Conservation (phyloP, 345 rosid genomes). For the Syzygium jambos region DNA sequence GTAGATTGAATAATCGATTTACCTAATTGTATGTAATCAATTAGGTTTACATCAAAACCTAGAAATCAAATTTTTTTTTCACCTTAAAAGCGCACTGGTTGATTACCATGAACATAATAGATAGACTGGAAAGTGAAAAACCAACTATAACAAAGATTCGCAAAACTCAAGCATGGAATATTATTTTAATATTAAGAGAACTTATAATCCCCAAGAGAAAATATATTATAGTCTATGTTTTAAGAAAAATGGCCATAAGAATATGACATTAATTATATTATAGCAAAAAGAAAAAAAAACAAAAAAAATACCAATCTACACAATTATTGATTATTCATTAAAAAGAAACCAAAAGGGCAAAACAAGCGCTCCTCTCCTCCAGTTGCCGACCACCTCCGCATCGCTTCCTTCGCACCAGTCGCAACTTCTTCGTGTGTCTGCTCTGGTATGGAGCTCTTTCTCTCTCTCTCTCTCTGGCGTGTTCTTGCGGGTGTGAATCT, state of each 20-base stretch:
- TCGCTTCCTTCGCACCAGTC: not conserved
- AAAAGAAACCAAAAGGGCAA: not conserved
- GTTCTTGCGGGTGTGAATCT: not conserved
- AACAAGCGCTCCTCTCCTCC: not conserved
- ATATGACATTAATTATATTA: not conserved
- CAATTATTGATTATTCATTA: not conserved
- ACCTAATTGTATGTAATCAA: not conserved
- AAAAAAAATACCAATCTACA: not conserved
- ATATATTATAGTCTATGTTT: not conserved
- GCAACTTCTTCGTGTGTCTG: not conserved
- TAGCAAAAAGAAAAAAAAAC: not conserved
- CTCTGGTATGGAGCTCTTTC: not conserved
- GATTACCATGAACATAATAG: not conserved
- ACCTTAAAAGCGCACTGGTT: not conserved
- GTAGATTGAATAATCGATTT: not conserved
- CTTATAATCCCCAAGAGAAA: not conserved
- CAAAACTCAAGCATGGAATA: not conserved
- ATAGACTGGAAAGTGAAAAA: not conserved
- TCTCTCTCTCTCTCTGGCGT: not conserved
- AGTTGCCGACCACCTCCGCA: not conserved
- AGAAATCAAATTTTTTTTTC: not conserved
- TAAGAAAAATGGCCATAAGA: not conserved
- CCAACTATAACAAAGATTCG: not conserved
- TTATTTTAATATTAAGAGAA: not conserved
- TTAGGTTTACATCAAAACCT: not conserved